A percentile compares a stretch with the other conserved stretches of the same genome.
Conservation (phyloP, 2,329 filamentous ascomycete species). For the Dactylellina parvicollis region DNA sequence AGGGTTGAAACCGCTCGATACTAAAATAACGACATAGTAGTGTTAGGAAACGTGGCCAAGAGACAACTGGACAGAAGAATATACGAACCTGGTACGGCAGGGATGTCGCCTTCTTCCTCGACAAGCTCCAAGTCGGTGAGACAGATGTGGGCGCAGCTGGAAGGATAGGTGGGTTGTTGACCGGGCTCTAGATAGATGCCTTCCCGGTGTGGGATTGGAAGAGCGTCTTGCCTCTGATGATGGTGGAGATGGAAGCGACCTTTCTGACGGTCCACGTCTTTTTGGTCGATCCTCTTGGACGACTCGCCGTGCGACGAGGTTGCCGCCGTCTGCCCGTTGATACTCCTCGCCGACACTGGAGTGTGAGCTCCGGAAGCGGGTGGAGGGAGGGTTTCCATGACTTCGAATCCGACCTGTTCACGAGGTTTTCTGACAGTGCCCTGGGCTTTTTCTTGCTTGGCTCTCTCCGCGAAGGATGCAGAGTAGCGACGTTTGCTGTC, state of each 20-base stretch:
- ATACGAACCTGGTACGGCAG: constrained; percentile 56
- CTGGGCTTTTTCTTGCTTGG: constrained; percentile 47
- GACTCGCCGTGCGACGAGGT: constrained; percentile 30
- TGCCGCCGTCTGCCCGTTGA: constrained; percentile 29
- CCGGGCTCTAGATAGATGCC: constrained; percentile 39
- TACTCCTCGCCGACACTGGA: constrained; percentile 36
- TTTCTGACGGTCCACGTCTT: constrained; percentile 38
- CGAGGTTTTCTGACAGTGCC: constrained; percentile 41
- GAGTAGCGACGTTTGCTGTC: constrained; percentile 45
- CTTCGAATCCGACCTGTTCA: constrained; percentile 41
- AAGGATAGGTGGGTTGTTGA: constrained; percentile 30
- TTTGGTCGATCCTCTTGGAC: constrained; percentile 28
- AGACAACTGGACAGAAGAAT: background rate
- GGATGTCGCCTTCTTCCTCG: constrained; percentile 40
- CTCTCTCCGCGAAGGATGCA: constrained; percentile 50
- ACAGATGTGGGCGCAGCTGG: constrained; percentile 34
- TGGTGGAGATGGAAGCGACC: constrained; percentile 29
- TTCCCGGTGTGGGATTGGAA: constrained; percentile 16
- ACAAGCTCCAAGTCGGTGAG: constrained; percentile 35
- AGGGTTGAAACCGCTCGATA: constrained; percentile 80
- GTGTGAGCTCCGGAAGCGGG: constrained; percentile 34
- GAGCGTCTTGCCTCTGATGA: background rate
- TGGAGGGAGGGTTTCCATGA: constrained; percentile 50
- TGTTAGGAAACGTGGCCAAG: background rate
- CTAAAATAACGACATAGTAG: constrained; percentile 58